These are phyloP conservation scores for Dissoconium aciculare DNA, from an alignment of 2,329 filamentous ascomycete genomes.

Conservation along the genomic window DNA sequence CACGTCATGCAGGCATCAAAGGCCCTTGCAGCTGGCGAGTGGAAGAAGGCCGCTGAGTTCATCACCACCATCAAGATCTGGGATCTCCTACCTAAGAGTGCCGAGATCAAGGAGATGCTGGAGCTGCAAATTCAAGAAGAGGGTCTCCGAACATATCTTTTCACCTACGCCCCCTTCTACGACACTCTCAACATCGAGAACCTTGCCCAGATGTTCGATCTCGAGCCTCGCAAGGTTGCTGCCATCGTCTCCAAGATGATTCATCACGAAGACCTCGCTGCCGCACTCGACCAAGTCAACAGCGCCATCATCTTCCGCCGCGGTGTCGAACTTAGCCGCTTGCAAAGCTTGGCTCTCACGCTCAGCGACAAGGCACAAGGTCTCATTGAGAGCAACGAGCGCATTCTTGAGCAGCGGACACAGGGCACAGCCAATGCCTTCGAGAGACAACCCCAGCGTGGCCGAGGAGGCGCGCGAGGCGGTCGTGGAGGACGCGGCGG, in stretches of 20 bases:
- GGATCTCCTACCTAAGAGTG: slow-evolving; percentile 87
- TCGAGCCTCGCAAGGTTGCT: slow-evolving; percentile 77
- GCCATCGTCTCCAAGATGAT: slow-evolving; percentile 99
- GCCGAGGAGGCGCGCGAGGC: slow-evolving; percentile 40
- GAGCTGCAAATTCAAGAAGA: slow-evolving; percentile 98
- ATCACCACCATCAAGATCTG: slow-evolving; percentile 99
- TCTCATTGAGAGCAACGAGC: slow-evolving; percentile 93
- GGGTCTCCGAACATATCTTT: slow-evolving; percentile 92
- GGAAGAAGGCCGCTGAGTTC: slow-evolving; percentile 89
- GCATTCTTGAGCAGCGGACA: slow-evolving; percentile 90
- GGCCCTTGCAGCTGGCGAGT: slow-evolving; percentile 88
- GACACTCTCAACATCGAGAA: slow-evolving; percentile 83
- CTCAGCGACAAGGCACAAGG: slow-evolving; percentile 91
- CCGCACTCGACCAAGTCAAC: slow-evolving; percentile 94
- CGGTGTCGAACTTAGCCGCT: slow-evolving; percentile 89
- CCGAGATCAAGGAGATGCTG: slow-evolving; percentile 93
- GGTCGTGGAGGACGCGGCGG: slow-evolving; percentile 44
- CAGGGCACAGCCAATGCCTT: slow-evolving; percentile 92
- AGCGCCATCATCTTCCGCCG: slow-evolving; percentile 97
- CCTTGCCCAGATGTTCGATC: slow-evolving; percentile 87
- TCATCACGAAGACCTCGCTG: slow-evolving; percentile 92
- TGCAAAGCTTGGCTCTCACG: slow-evolving; percentile 88
- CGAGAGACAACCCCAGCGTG: slow-evolving; percentile 69
- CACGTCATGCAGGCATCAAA: slow-evolving; percentile 99
- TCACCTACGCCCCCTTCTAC: slow-evolving; percentile 98